Base-by-base conservation (phyloP, 352 stramenopile species). In the Phytophthora sp. region DNA sequence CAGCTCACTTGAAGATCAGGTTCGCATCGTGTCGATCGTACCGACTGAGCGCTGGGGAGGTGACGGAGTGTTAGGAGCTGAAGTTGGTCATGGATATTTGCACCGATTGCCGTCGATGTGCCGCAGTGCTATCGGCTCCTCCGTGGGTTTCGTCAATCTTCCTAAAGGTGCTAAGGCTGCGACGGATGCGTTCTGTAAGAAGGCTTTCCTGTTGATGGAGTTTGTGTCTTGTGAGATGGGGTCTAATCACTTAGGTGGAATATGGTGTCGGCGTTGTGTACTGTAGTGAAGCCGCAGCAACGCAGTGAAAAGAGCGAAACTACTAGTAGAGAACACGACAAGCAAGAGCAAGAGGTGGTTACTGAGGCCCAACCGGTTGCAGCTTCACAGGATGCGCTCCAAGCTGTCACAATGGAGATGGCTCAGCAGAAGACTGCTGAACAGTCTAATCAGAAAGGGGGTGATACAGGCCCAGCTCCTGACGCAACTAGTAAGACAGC, bases 61-160 rank as follows among this genome's bases (percentile, higher is more conserved):
- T 23, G 75, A 91, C 36, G 93, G 96, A 41, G 80, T 98, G 4
- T 71, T 99, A 1, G 97, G 96, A 16, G 96, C 96, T 1, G 95
- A 98, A 63, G 91, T 99, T 20, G 97, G 89, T 5, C 95, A 97
- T 52, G 97, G 97, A n/a, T 98, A 98, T 56, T 76, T 99, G 23
- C 97, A 99, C 81, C 81, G 96, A 20, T 83, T 99, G 42, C 97
- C 97, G 23, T 79, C 74, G 7, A 71, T 66, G 2, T 90, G 79
- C 30, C 81, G 80, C 18, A 27, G 53, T 15, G 86, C 82, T 0
- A 76, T 84, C 31, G 88, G 88, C 33, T 78, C 75, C 23, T 96
- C 88, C 1, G 73, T 94, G 24, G 88, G 88, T 1, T 96, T 92
- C 69, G 82, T 94, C 20, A 91, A 81, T 57, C 76, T 96, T 8